These are phyloP conservation scores for Dictyostelium firmibasis DNA, from an alignment of 78 protist species.

Conservation along the genomic window DNA sequence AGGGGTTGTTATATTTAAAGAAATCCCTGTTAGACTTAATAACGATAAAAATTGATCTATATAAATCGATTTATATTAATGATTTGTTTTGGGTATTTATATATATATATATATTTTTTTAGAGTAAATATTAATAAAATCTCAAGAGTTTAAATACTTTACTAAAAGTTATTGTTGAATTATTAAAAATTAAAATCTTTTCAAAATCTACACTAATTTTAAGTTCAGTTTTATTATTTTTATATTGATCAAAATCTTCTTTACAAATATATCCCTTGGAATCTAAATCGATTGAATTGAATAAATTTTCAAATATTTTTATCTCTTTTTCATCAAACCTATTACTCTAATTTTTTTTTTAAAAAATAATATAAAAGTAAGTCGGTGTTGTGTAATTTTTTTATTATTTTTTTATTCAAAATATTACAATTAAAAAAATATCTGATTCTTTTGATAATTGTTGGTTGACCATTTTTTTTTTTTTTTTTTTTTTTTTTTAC, in stretches of 20 bases:
- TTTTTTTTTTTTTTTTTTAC: background rate
- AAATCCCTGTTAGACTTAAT: background rate
- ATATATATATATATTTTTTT: too few relatives aligned
- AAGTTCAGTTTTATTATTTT: background rate
- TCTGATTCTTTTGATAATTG: background rate
- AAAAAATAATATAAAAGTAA: too few relatives aligned
- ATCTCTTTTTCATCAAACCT: slow-evolving; percentile 15
- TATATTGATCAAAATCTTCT: background rate
- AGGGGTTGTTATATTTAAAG: background rate
- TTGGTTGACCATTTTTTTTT: background rate
- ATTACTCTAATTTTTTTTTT: background rate
- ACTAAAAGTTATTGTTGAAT: background rate
- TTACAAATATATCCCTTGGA: background rate
- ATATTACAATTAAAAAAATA: background rate
- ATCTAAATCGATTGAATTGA: background rate
- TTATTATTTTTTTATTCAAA: background rate
- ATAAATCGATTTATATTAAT: background rate
- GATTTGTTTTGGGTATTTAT: too few relatives aligned
- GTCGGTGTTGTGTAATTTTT: too few relatives aligned
- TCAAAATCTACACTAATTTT: background rate
- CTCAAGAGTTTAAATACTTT: too few relatives aligned
- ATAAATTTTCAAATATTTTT: background rate
- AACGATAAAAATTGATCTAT: background rate
- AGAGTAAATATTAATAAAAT: too few relatives aligned
- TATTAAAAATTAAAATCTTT: background rate